Conservation (phyloP, 768 basidiomycete genomes). For the Mycena maculata region DNA sequence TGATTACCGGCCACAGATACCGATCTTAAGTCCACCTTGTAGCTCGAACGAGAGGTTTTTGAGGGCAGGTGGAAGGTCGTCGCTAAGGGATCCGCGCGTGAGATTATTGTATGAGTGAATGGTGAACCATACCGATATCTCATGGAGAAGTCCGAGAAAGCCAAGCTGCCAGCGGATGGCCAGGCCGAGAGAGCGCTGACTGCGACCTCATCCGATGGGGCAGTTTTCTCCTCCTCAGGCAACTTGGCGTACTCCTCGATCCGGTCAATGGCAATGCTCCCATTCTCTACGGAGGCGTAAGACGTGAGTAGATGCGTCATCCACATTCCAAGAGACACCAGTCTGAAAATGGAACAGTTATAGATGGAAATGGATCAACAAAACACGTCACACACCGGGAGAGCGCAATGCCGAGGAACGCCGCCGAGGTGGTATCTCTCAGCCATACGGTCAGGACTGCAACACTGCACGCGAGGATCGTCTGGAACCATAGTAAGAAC, state of each 20-base stretch:
- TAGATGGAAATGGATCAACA: not conserved
- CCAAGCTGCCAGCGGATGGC: slow-evolving; percentile 12
- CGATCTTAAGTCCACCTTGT: slow-evolving; percentile 9
- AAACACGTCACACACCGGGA: slow-evolving; percentile 2
- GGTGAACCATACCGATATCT: slow-evolving; percentile 10
- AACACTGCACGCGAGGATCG: slow-evolving; percentile 11
- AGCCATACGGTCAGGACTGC: slow-evolving; percentile 13
- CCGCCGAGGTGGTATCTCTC: slow-evolving; percentile 19
- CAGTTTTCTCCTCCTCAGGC: slow-evolving; percentile 7
- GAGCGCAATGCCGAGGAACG: slow-evolving; percentile 10
- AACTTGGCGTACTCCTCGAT: slow-evolving; percentile 20
- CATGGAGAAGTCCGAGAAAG: slow-evolving; percentile 20
- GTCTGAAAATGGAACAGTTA: not conserved
- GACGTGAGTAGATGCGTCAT: slow-evolving; percentile 6
- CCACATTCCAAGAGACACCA: slow-evolving; percentile 6
- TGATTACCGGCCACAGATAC: slow-evolving; percentile 22
- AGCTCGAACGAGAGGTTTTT: slow-evolving; percentile 19
- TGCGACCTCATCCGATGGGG: not conserved
- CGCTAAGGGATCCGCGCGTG: not conserved
- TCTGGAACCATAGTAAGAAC: slow-evolving; percentile 18
- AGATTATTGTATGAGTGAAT: not conserved
- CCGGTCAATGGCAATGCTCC: slow-evolving; percentile 16
- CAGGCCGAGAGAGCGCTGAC: slow-evolving; percentile 1
- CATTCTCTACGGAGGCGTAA: slow-evolving; percentile 21
- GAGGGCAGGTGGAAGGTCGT: slow-evolving; percentile 10